phyloP scores from a whole-genome alignment of 108 stramenopile genomes.

The Cyclotella kingstonii region DNA sequence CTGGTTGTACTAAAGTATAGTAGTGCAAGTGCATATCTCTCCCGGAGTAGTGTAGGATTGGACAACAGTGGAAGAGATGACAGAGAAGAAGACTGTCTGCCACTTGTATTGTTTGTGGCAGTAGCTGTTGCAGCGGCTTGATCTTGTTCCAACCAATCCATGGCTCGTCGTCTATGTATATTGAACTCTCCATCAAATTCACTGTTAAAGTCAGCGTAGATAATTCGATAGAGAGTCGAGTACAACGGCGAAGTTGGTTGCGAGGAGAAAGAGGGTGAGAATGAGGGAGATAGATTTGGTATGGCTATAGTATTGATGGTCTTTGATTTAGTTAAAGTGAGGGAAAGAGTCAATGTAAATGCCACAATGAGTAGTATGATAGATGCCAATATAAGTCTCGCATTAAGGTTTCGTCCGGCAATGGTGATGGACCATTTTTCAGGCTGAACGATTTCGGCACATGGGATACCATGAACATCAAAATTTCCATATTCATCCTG shows the following conservation, averaged over 20 bases:
- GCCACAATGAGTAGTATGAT: not conserved
- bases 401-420: slow-evolving; percentile 2
- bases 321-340: not conserved
- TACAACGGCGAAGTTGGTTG: not conserved
- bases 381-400: not conserved
- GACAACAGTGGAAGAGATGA: too few species aligned
- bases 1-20: slow-evolving; percentile 1
- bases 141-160: slow-evolving; percentile 8
- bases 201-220: slow-evolving; percentile 1
- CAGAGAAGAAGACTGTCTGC: too few species aligned
- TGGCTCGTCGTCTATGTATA: not conserved
- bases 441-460: slow-evolving; percentile 2
- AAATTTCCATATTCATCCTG: too few species aligned
- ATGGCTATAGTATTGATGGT: not conserved
- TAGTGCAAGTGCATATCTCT: slow-evolving; percentile 7
- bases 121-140: not conserved
- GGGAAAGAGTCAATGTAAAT: not conserved
- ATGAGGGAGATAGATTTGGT: slow-evolving; percentile 1
- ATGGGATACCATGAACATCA: too few species aligned
- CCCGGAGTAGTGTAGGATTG: not conserved
- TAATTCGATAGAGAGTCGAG: not conserved
- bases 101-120: too few species aligned
- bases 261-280: not conserved
- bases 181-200: slow-evolving; percentile 1
- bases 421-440: slow-evolving; percentile 3